These are phyloP conservation scores for Erythrobasidium hasegawianum DNA, from an alignment of 1,284 basidiomycete genomes.

Conservation along the genomic window DNA sequence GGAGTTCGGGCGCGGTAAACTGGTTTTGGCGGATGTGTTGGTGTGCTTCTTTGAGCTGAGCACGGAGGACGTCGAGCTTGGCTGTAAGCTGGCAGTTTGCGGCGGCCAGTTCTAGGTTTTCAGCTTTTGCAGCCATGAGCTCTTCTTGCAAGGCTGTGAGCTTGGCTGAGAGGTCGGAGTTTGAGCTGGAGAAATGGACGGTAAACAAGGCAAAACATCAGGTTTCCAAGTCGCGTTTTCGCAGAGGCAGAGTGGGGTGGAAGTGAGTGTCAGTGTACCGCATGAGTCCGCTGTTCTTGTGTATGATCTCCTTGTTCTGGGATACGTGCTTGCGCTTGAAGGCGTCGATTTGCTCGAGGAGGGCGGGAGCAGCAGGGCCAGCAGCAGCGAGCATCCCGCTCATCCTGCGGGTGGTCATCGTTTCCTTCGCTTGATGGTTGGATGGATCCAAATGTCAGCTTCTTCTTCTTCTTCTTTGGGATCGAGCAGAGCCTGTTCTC, in stretches of 20 bases:
- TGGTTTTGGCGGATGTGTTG: slow-evolving; percentile 15
- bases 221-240: background rate
- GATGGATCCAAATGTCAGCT: too few species aligned
- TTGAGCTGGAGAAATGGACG: slow-evolving; percentile 25
- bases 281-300: slow-evolving; percentile 43
- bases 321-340: slow-evolving; percentile 43
- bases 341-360: slow-evolving; percentile 19
- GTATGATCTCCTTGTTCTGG: slow-evolving; percentile 47
- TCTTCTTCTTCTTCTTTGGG: too few species aligned
- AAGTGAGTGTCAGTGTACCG: slow-evolving; percentile 29
- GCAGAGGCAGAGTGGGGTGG: too few species aligned
- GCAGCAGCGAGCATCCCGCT: slow-evolving; percentile 22
- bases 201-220: slow-evolving; percentile 5
- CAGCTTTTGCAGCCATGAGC: slow-evolving; percentile 39
- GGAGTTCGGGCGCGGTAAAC: too few species aligned
- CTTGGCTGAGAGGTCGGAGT: slow-evolving; percentile 39
- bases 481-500: background rate
- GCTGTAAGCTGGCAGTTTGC: slow-evolving; percentile 38
- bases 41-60: slow-evolving; percentile 27
- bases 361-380: slow-evolving; percentile 16
- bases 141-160: slow-evolving; percentile 33
- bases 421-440: background rate
- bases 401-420: slow-evolving; percentile 31
- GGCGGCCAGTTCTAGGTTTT: slow-evolving; percentile 40
- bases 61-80: slow-evolving; percentile 32